Conservation (phyloP, 768 basidiomycete genomes). For the Coprinopsis marcescibilis region DNA sequence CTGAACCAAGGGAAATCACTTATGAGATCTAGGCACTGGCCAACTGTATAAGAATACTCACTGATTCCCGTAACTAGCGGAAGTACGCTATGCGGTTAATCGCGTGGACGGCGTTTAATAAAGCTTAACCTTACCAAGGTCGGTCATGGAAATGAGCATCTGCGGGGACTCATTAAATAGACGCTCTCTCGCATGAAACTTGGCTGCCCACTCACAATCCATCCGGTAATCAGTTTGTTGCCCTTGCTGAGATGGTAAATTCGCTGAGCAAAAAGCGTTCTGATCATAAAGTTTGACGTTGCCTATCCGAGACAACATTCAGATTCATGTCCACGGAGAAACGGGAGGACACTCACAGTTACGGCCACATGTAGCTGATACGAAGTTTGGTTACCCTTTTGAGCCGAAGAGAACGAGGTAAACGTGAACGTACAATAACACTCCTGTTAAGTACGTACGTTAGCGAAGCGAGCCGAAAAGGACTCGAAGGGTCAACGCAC, state of each 20-base stretch:
- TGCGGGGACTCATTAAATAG: slow-evolving; percentile 9
- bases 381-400: background rate
- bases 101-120: background rate
- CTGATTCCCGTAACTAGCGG: slow-evolving; percentile 32
- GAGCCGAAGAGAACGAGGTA: background rate
- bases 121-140: slow-evolving; percentile 33
- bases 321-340: background rate
- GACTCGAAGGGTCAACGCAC: slow-evolving; percentile 26
- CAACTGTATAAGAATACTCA: slow-evolving; percentile 18
- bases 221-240: slow-evolving; percentile 35
- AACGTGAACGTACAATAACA: slow-evolving; percentile 35
- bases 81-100: slow-evolving; percentile 1
- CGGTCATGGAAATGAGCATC: slow-evolving; percentile 34
- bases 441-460: slow-evolving; percentile 30
- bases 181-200: background rate
- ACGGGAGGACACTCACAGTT: slow-evolving; percentile 33
- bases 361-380: slow-evolving; percentile 46
- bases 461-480: background rate
- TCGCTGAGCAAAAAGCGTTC: slow-evolving; percentile 17
- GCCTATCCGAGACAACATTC: slow-evolving; percentile 6
- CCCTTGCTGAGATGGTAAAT: slow-evolving; percentile 34
- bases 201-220: slow-evolving; percentile 36
- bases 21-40: background rate
- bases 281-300: background rate
- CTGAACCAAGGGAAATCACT: slow-evolving; percentile 23